Conservation (phyloP, 2,329 filamentous ascomycete genomes). For the Cladosporium sp. region DNA sequence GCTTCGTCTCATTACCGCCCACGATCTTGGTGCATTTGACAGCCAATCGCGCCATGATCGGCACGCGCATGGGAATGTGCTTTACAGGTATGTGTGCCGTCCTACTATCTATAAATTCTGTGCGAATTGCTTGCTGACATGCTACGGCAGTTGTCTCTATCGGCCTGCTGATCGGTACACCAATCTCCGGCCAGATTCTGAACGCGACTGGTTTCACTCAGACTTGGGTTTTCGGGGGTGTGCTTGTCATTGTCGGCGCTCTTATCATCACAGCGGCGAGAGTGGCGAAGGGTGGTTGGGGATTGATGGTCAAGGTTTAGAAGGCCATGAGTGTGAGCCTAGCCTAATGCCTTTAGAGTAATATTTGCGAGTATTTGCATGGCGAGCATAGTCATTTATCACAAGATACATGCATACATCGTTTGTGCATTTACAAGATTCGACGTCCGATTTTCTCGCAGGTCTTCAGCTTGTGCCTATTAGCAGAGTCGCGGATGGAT, state of each 20-base stretch:
- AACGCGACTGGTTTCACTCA: conserved; percentile 46
- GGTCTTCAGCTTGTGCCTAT: no score
- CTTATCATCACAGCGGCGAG: conserved; percentile 30
- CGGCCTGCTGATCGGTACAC: conserved; percentile 58
- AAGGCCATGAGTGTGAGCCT: no score
- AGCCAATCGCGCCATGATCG: conserved; percentile 47
- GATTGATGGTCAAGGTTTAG: conserved; percentile 29
- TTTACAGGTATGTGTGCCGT: conserved; percentile 45
- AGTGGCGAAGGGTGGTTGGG: conserved; percentile 34
- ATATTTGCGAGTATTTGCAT: no score
- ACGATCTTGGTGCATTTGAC: conserved; percentile 50
- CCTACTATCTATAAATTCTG: conserved; percentile 26
- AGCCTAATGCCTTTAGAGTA: no score
- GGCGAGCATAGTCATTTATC: no score
- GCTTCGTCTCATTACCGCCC: conserved; percentile 49
- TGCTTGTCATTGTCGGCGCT: conserved; percentile 33
- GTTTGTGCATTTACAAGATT: no score
- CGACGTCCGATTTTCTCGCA: no score
- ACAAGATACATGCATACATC: no score
- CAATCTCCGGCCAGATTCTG: conserved; percentile 59
- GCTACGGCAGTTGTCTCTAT: conserved; percentile 9
- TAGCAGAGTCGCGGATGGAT: no score
- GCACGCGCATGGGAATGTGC: conserved; percentile 58
- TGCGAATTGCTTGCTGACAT: conserved; percentile 26
- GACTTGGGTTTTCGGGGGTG: conserved; percentile 49